These are phyloP conservation scores for Candolleomyces aberdarensis DNA, from an alignment of 768 basidiomycete species.

Conservation along the genomic window DNA sequence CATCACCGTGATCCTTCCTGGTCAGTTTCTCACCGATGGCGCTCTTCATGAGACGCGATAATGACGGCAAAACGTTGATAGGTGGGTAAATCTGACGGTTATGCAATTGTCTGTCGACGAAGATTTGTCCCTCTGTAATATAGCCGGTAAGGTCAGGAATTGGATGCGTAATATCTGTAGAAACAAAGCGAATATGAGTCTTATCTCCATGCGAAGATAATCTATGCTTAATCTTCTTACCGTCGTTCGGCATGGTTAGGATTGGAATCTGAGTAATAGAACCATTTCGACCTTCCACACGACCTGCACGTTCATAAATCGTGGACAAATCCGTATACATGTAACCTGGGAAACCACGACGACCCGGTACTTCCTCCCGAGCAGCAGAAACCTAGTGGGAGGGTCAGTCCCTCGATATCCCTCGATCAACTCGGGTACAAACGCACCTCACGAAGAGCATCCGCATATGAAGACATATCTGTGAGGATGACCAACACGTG, in stretches of 20 bases:
- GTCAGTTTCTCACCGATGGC: constrained; percentile 98
- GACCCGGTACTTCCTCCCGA: constrained; percentile 98
- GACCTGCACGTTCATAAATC: constrained; percentile 98
- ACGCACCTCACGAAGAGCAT: constrained; percentile 88
- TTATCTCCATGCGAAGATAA: constrained; percentile 4
- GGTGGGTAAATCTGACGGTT: constrained; percentile 98
- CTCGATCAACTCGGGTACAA: constrained; percentile 12
- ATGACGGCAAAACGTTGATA: constrained; percentile 97
- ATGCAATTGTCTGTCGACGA: constrained; percentile 94
- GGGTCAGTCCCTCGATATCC: constrained; percentile 16
- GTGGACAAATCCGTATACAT: constrained; percentile 99
- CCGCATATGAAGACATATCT: constrained; percentile 98
- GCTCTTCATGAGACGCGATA: constrained; percentile 99
- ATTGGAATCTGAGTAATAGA: constrained; percentile 99
- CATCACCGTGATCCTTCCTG: constrained; percentile 97
- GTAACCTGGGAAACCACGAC: constrained; percentile 97
- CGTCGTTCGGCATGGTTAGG: constrained; percentile 99
- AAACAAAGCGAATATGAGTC: constrained; percentile 11
- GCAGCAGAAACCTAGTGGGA: constrained; percentile 85
- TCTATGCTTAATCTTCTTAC: constrained; percentile 40
- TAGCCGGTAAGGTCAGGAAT: constrained; percentile 99
- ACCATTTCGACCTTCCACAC: constrained; percentile 95
- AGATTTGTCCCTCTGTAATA: constrained; percentile 99
- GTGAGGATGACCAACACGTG: constrained; percentile 99
- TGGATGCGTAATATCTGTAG: constrained; percentile 97